These are phyloP conservation scores for Fraxinus angustifolia DNA, from an alignment of 305 asterid species.

Conservation along the genomic window DNA sequence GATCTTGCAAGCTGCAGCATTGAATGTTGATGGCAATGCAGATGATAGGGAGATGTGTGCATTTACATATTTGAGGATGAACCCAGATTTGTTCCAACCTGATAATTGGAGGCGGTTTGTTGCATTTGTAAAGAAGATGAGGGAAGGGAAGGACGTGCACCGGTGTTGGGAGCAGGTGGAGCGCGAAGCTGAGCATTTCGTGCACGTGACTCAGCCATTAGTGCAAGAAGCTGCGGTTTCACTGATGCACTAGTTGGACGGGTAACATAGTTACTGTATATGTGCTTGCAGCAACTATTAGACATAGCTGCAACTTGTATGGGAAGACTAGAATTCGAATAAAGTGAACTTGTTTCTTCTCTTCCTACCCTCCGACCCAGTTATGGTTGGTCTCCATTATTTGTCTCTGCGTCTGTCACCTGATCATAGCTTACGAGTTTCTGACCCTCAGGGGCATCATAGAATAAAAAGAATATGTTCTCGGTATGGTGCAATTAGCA, in stretches of 20 bases:
- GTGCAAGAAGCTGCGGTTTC: constrained; percentile 88
- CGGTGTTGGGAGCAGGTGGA: constrained; percentile 69
- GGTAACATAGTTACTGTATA: not conserved
- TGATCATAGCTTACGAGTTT: not conserved
- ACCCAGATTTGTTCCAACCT: constrained; percentile 64
- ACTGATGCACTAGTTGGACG: constrained; percentile 44
- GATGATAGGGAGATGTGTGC: constrained; percentile 69
- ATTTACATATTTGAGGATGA: constrained; percentile 84
- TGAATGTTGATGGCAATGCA: constrained; percentile 35
- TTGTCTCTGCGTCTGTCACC: not conserved
- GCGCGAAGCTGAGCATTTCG: constrained; percentile 86
- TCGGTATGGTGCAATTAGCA: too few relatives aligned
- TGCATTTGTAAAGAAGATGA: constrained; percentile 80
- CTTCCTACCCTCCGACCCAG: not conserved
- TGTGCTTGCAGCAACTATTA: not conserved
- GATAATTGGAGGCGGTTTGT: constrained; percentile 84
- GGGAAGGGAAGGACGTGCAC: constrained; percentile 56
- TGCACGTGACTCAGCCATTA: constrained; percentile 61
- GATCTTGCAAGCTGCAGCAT: constrained; percentile 49
- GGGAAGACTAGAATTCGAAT: not conserved
- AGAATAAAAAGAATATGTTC: too few relatives aligned
- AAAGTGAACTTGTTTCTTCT: not conserved
- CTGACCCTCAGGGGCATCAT: too few relatives aligned
- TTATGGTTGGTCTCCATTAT: not conserved
- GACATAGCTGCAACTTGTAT: not conserved